phyloP scores from a whole-genome alignment of 2,329 filamentous ascomycete genomes.

The Chaetomium sp. region DNA sequence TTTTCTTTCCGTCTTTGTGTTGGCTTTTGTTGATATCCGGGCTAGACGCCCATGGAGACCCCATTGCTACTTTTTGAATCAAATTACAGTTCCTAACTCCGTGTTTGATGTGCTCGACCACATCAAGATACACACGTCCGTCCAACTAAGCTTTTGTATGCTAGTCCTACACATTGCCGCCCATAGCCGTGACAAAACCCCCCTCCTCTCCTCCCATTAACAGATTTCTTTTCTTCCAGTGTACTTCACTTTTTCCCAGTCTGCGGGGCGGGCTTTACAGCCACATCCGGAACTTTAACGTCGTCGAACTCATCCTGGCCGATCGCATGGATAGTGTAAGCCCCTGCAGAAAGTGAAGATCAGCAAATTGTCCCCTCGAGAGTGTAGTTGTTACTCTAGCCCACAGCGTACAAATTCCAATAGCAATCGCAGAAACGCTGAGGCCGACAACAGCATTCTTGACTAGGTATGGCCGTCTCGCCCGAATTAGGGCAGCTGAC shows the following conservation, averaged over 20 bases:
- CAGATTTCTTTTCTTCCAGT: background rate
- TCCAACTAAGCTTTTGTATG: too few species aligned
- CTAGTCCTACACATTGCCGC: background rate
- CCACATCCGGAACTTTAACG: constrained; percentile 77
- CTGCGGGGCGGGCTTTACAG: constrained; percentile 31
- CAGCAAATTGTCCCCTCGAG: background rate
- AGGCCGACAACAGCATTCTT: constrained; percentile 80
- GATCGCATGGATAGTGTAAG: constrained; percentile 69
- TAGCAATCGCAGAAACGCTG: constrained; percentile 67
- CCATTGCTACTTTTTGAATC: background rate
- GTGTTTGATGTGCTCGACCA: constrained; percentile 1
- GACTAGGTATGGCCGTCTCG: constrained; percentile 83
- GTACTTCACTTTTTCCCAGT: constrained; percentile 28
- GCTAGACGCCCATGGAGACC: background rate
- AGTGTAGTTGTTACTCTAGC: background rate
- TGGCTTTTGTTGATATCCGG: background rate
- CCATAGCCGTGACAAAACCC: background rate
- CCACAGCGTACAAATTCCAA: constrained; percentile 71
- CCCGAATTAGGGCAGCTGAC: constrained; percentile 82
- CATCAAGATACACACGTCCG: background rate
- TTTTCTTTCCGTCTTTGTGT: too few species aligned
- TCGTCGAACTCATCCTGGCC: constrained; percentile 97
- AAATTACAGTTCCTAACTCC: constrained; percentile 12
- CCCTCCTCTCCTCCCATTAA: background rate
- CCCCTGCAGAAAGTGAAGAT: constrained; percentile 35